These are phyloP conservation scores for Cryphonectria naterciae DNA, from an alignment of 2,329 filamentous ascomycete genomes.

Conservation along the genomic window DNA sequence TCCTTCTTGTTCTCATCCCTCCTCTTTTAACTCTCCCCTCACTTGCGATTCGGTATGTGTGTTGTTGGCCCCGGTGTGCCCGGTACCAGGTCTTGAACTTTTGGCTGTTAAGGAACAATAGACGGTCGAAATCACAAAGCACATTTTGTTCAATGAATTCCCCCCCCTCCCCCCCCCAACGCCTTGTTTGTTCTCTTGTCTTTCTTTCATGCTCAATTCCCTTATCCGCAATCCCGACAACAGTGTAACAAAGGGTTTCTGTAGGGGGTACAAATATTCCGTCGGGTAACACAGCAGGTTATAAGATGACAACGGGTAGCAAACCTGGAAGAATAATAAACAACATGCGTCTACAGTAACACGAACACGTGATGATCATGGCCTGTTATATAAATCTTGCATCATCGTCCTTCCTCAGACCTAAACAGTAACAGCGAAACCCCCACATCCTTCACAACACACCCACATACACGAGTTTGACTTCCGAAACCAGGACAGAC, in stretches of 20 bases:
- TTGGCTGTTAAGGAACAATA: not conserved
- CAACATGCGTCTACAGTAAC: not conserved
- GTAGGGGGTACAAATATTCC: not conserved
- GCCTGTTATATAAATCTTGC: too few relatives aligned
- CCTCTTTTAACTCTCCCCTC: not conserved
- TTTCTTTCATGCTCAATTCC: not conserved
- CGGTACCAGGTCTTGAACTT: not conserved
- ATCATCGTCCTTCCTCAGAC: too few relatives aligned
- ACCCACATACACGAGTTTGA: too few relatives aligned
- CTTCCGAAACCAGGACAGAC: too few relatives aligned
- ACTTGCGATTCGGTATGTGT: not conserved
- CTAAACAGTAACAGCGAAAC: too few relatives aligned
- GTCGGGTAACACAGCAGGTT: not conserved
- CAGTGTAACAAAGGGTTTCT: not conserved
- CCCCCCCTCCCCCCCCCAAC: rapidly evolving
- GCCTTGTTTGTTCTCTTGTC: not conserved
- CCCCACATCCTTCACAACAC: too few relatives aligned
- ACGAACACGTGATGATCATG: not conserved
- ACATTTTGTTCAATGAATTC: not conserved
- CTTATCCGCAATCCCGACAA: not conserved
- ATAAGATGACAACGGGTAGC: not conserved
- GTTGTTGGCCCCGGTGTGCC: not conserved
- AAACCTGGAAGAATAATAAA: not conserved
- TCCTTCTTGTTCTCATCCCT: not conserved
- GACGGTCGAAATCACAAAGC: not conserved